These are phyloP conservation scores for Xylariaceae sp. DNA, from an alignment of 2,329 filamentous ascomycete genomes.

Conservation along the genomic window DNA sequence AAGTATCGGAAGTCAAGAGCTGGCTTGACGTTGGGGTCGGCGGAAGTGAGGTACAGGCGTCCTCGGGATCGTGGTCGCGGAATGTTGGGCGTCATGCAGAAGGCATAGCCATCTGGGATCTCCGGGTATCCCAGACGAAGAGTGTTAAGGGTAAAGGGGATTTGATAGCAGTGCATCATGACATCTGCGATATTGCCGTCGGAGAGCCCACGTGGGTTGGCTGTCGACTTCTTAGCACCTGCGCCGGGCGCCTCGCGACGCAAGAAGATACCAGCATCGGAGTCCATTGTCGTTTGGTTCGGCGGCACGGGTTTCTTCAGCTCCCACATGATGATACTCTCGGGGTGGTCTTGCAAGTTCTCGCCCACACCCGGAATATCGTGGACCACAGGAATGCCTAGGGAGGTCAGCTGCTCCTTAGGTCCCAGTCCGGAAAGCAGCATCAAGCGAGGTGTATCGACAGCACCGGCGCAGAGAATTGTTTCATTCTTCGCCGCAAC, in stretches of 20 bases:
- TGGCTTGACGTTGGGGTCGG: conserved; percentile 71
- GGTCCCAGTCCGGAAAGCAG: conserved; percentile 54
- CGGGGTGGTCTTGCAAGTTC: conserved; percentile 56
- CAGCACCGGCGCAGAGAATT: conserved; percentile 71
- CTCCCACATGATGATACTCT: conserved; percentile 64
- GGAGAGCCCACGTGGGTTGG: conserved; percentile 43
- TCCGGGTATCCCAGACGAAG: conserved; percentile 65
- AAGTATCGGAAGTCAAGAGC: conserved; percentile 87
- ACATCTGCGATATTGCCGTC: conserved; percentile 76
- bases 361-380: conserved; percentile 56
- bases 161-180: conserved; percentile 98
- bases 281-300: conserved; percentile 87
- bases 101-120: conserved; percentile 66
- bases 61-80: conserved; percentile 75
- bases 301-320: conserved; percentile 70
- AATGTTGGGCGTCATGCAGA: conserved; percentile 93
- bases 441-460: conserved; percentile 70
- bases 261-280: conserved; percentile 81
- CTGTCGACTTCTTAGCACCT: conserved; percentile 45
- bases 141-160: conserved; percentile 86
- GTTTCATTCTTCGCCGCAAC: conserved; percentile 68
- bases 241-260: conserved; percentile 70
- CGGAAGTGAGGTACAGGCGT: conserved; percentile 68
- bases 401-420: conserved; percentile 45
- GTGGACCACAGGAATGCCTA: conserved; percentile 50